Evolutionary conservation across 2,329 filamentous ascomycete genomes (phyloP), one percentile per base, ranked within the genome.

Genomic region (Xylaria sp.): DNA sequence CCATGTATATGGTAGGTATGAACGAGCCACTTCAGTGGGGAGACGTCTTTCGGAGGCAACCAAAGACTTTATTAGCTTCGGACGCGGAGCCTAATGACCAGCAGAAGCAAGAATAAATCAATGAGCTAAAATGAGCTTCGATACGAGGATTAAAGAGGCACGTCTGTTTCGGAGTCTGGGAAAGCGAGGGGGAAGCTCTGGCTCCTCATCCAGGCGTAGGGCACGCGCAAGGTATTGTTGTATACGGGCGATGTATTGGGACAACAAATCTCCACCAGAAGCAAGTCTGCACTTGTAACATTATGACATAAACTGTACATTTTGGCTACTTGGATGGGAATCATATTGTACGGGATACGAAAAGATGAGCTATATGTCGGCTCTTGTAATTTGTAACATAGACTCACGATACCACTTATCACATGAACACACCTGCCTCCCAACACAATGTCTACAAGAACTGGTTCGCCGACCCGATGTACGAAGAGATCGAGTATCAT

Each of bases 401-500:
- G 17, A 62, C 62, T 33, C 23, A 58, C 31, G 58, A 62, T 66
- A 63, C 46, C 63, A 62, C 58, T 58, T 68, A 56, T 42, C 54
- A 64, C 40, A 38, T 20, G 42, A 23, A 46, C 10, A 48, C 23
- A 40, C 26, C n/a, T 23, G 20, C 51, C 42, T 20, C 36, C 20
- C 28, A 6, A 17, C 11, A 15, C 15, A 31, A 51, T 51, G 31
- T 23, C 23, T 23, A 23, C 23, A 28, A 28, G 28, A 28, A 28
- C 2, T 23, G 23, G 23, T 23, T 97, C 78, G 92, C 92, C 66
- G 86, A 89, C 23, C 88, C 93, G 20, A 84, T 87, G 64, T 97
- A 90, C 84, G 90, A 93, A 79, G 89, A 93, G 72, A 87, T 91
- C 65, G 86, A 91, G 51, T 99, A 98, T 79, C 89, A 91, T 17